phyloP scores from a whole-genome alignment of 2,329 filamentous ascomycete genomes.

The Sarocladium brachiariae region DNA sequence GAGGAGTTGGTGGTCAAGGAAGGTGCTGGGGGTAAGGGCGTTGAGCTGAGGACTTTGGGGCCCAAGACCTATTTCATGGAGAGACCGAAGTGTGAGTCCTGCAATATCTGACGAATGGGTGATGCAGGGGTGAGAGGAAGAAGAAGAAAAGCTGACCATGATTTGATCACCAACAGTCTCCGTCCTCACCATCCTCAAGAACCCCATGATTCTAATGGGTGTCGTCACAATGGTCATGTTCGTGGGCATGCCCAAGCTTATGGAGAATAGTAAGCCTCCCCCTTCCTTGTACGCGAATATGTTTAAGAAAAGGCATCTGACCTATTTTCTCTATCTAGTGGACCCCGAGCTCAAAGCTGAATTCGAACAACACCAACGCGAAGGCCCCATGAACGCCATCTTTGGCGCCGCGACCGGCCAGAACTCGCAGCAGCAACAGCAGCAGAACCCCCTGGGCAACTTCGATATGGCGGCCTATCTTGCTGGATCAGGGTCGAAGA shows the following conservation, averaged over 20 bases:
- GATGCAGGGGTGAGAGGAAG: too few species aligned
- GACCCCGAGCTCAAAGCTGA: conserved; percentile 93
- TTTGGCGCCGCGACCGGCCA: conserved; percentile 17
- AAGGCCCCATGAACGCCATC: conserved; percentile 48
- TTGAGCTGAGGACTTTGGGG: conserved; percentile 57
- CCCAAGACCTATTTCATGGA: conserved; percentile 71
- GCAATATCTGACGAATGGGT: too few species aligned
- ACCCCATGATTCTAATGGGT: conserved; percentile 93
- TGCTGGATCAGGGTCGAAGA: conserved; percentile 42
- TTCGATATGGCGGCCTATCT: conserved; percentile 61
- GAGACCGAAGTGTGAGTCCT: conserved; percentile 66
- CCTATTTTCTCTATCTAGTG: conserved; percentile 50
- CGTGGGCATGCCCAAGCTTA: conserved; percentile 87
- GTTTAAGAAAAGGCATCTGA: conserved; percentile 13
- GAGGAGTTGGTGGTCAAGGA: conserved; percentile 44
- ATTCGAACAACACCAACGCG: conserved; percentile 84
- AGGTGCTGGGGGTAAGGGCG: conserved; percentile 29
- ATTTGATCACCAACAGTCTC: conserved; percentile 48
- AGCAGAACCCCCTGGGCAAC: conserved; percentile 40
- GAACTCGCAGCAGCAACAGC: conserved; percentile 21
- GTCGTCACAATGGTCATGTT: conserved; percentile 76
- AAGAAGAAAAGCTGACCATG: not conserved
- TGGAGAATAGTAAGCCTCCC: conserved; percentile 76
- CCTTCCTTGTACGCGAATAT: too few species aligned
- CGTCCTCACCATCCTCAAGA: conserved; percentile 77